Evolutionary conservation across 2,329 filamentous ascomycete species (phyloP).

Genomic region (Clonostachys rhizophaga): DNA sequence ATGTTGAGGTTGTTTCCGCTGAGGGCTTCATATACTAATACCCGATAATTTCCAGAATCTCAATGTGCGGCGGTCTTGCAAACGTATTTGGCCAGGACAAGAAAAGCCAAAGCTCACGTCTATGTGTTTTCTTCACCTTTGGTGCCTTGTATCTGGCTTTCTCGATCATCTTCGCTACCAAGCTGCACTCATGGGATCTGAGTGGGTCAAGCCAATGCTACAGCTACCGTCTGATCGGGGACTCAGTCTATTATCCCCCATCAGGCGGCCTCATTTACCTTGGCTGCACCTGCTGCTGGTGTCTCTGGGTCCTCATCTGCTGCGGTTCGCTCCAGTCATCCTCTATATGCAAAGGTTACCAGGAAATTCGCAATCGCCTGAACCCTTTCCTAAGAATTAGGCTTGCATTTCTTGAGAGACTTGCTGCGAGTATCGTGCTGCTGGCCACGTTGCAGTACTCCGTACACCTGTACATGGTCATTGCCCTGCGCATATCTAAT

Average conservation of each 20-base stretch:
- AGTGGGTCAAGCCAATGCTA: too few species aligned
- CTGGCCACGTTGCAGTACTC: conserved; percentile 1
- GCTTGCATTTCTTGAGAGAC: too few species aligned
- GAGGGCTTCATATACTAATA: not conserved
- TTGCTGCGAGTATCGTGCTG: not conserved
- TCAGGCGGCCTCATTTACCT: too few species aligned
- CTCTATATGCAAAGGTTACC: too few species aligned
- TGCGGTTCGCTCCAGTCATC: too few species aligned
- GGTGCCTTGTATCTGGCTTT: not conserved
- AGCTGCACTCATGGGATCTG: not conserved
- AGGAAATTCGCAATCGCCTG: too few species aligned
- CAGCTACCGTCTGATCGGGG: too few species aligned
- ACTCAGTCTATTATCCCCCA: too few species aligned
- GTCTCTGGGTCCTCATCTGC: too few species aligned
- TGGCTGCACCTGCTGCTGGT: too few species aligned
- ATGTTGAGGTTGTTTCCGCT: not conserved
- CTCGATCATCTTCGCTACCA: not conserved
- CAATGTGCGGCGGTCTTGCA: not conserved
- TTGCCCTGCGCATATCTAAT: conserved; percentile 1
- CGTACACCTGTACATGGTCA: conserved; percentile 4
- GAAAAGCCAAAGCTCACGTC: too few species aligned
- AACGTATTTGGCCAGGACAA: not conserved
- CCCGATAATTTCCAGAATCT: not conserved
- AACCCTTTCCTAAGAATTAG: too few species aligned
- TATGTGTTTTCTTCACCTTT: not conserved